Base-by-base conservation (phyloP, 2,329 filamentous ascomycete genomes). In the Stemphylium vesicarium region DNA sequence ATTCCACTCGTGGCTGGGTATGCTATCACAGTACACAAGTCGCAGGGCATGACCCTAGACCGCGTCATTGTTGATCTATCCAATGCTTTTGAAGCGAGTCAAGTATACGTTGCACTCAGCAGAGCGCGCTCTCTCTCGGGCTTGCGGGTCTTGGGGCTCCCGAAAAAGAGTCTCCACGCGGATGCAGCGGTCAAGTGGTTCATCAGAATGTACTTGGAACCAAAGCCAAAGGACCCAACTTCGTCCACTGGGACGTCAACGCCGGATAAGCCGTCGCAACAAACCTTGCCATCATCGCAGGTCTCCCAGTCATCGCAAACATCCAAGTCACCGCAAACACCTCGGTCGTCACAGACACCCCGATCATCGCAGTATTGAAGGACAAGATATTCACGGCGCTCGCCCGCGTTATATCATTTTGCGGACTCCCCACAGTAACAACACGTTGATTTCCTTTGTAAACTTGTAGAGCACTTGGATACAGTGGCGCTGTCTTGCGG, bases 21-120 rank as follows among this genome's bases (percentile, higher is more conserved):
- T 83, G 86, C 86, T 0, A 80, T 88, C 63, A 88, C 81, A 0
- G 82, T 87, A 2, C 86, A 89, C 67, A 88, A 86, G 67, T 80
- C 79, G 7, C 69, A 72, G 72, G 84, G 85, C 3, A 83, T 88
- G 78, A 87, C 85, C 1, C 73, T 89, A 4, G 81, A 87, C 16
- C 78, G 79, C 4, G 84, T 85, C 2, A 77, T 81, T 2, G 83
- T 88, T 1, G 73, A 88, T 63, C 65, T 88, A 4, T 66, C 69
- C 0, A 68, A 70, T 4, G 78, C 78, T 0, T 88, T 87, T 61
- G 82, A 83, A 53, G 75, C 80, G 24, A 84, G 85, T 0, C 85
- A 88, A 71, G 80, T 82, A 0, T 88, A 89, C 52, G 86, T 88
- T 7, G 85, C 84, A n/a, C 60, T 88, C 13, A 85, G 82, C 16